A percentile compares a stretch with the other conserved stretches of the same genome.
Conservation (phyloP, 306 rosid species). For the Gastrolobium villosum region DNA sequence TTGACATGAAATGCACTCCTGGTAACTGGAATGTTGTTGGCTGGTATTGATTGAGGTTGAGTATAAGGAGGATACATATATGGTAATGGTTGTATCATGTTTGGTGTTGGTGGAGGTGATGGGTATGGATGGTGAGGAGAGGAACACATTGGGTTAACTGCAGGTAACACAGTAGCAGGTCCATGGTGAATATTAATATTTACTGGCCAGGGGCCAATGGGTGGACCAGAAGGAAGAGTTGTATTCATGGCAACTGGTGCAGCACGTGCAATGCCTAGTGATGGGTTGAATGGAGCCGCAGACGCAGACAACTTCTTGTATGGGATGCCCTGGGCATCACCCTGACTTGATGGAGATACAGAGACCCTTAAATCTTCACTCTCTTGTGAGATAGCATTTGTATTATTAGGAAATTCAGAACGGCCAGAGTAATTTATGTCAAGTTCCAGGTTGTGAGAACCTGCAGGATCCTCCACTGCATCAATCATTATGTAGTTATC, state of each 20-base stretch:
- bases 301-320: constrained; percentile 86
- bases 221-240: constrained; percentile 65
- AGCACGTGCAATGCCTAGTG: constrained; percentile 65
- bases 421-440: constrained; percentile 54
- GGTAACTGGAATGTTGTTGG: constrained; percentile 70
- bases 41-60: constrained; percentile 75
- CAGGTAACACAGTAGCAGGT: constrained; percentile 60
- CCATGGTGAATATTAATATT: constrained; percentile 82
- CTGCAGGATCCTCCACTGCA: constrained; percentile 47
- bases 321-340: constrained; percentile 62
- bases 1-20: constrained; percentile 72
- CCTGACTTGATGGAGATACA: constrained; percentile 48
- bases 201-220: constrained; percentile 76
- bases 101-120: constrained; percentile 84
- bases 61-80: constrained; percentile 75
- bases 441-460: constrained; percentile 50
- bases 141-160: constrained; percentile 77
- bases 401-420: constrained; percentile 56
- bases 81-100: constrained; percentile 84
- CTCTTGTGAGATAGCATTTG: constrained; percentile 51
- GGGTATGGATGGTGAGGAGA: constrained; percentile 83
- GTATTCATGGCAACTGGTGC: constrained; percentile 72
- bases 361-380: constrained; percentile 64
- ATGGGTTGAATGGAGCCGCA: constrained; percentile 90
- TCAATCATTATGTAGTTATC: constrained; percentile 53